Evolutionary conservation across 352 stramenopile species (phyloP), one percentile per base, ranked within the genome.

Genomic region (Pythium coloratum): DNA sequence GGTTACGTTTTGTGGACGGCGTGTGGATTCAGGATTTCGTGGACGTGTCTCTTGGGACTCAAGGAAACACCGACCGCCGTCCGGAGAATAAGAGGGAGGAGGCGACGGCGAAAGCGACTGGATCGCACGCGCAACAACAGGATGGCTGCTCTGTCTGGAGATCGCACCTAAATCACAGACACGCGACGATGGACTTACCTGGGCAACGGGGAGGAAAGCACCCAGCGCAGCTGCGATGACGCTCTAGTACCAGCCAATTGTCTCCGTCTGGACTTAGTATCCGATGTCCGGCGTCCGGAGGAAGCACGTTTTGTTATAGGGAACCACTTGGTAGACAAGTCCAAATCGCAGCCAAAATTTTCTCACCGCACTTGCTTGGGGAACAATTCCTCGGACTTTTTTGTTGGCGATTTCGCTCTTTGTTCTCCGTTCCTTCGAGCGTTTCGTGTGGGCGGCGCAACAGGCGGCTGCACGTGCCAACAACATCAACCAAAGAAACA

Each of bases 111-210:
- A 53, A 28, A 53, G 46, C 46, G 46, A 53, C 18, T 53, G 46
- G 46, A 53, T 53, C 46, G 18, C 46, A 53, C 46, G 6, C n/a
- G 0, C 20, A 24, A 24, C 20, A 24, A 24, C 5, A n/a, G n/a
- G 46, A 28, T 30, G 46, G 46, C 16, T 30, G 46, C 46, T 14
- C 10, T 46, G 2, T 20, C 46, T 20, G 46, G 46, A 32, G 46
- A 20, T 53, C 46, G 46, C 12, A 53, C 46, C 46, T 53, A 53
- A 53, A 53, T 10, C 46, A 53, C 46, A 53, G 46, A 53, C 46
- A 53, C 20, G 46, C 46, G 46, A 53, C 46, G 46, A 53, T 32
- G 46, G 46, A 53, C 46, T 53, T 53, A 53, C 46, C 46, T 53
- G 20, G 20, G 0, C 20, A 24, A 24, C 20, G 20, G 20, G 46